Evolutionary conservation across 768 basidiomycete species (phyloP), one percentile per base, ranked within the genome.

Genomic region (Melanogaster broomeanus): DNA sequence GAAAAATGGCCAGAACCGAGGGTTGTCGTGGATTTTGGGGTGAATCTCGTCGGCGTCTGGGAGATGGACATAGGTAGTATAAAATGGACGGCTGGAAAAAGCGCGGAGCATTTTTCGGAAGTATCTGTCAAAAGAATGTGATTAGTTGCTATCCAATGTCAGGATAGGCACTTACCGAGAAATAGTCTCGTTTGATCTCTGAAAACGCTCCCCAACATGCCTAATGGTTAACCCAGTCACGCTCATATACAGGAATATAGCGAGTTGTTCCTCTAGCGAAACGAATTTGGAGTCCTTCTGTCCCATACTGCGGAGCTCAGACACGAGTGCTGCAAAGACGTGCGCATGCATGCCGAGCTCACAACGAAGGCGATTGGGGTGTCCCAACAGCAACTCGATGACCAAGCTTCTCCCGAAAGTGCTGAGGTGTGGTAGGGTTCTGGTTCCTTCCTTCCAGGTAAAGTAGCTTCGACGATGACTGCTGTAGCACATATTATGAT

Each of bases 191-290:
- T n/a, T n/a, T n/a, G n/a, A n/a, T n/a, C n/a, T n/a, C n/a, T 75
- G 74, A 52, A 77, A 76, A 9, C 62, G 46, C 44, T 75, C 73
- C 49, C 66, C 63, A 37, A 37, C 27, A 28, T 68, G 58, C 6
- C 57, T 42, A 51, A 61, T 63, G 0, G 61, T 47, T 13, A 57
- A 33, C 3, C 72, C 71, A 30, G 66, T 72, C 0, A 60, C 55
- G 10, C 61, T 58, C 38, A 66, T 57, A 12, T 61, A 50, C 19
- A 75, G 64, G 48, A 75, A 76, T 13, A 76, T 71, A 0, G 70
- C 72, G 12, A 74, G 43, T 46, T 75, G 69, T 45, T 77, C 75
- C 33, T 74, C 66, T 0, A 60, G 42, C 0, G 62, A 46, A 11
- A 74, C 56, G 56, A 60, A 55, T 19, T 46, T 52, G 0, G 65